phyloP scores from a whole-genome alignment of 257 asterid species.

The Solanum virginianum region DNA sequence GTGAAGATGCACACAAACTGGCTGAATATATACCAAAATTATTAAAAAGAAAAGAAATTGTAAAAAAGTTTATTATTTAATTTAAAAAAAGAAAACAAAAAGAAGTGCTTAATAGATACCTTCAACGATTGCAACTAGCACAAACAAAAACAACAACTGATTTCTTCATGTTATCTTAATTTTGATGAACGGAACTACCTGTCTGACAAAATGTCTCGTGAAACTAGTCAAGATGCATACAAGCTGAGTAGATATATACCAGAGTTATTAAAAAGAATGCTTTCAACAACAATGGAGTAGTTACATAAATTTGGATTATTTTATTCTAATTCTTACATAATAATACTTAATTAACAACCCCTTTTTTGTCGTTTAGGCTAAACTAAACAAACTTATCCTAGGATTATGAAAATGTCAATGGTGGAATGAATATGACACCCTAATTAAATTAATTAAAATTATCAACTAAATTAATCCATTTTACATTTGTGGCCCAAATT shows the following conservation, averaged over 20 bases:
- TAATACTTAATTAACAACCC: neutral
- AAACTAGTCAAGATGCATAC: neutral
- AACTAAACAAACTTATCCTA: conserved; percentile 23
- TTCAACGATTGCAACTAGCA: neutral
- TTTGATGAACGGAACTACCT: no score
- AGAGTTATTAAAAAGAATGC: neutral
- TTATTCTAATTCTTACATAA: neutral
- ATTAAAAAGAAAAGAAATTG: neutral
- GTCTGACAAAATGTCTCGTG: fast-evolving
- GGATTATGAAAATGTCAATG: conserved; percentile 13
- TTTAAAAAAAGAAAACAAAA: neutral
- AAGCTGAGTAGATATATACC: neutral
- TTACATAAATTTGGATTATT: conserved; percentile 4
- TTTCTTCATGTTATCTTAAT: neutral
- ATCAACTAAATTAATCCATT: neutral
- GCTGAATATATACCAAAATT: no score
- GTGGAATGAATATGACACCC: conserved; percentile 1
- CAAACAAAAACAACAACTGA: neutral
- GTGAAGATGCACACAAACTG: no score
- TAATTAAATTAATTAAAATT: neutral
- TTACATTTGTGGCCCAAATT: neutral
- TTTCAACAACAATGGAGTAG: conserved; percentile 17
- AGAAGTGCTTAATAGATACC: neutral
- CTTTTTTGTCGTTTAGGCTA: neutral
- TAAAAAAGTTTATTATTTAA: neutral